Evolutionary conservation across 257 asterid genomes (phyloP).

Genomic region (Petunia axillaris): DNA sequence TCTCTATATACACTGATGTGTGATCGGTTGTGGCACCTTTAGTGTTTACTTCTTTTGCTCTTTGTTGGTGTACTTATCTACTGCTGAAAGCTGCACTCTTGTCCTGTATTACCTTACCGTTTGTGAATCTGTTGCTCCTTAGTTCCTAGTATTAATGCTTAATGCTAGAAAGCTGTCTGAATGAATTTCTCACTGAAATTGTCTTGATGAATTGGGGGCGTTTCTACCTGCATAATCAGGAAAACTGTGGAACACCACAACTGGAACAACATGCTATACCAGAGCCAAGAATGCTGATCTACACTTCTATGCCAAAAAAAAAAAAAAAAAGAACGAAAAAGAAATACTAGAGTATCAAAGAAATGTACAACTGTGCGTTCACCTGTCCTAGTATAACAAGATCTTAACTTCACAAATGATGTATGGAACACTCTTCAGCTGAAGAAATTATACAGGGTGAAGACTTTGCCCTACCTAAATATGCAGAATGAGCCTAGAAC

Average conservation of each 20-base stretch:
- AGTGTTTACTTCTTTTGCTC: not conserved
- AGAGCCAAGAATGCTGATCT: not conserved
- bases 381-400: not conserved
- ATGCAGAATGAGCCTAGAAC: not conserved
- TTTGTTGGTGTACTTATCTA: not conserved
- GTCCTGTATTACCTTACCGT: not conserved
- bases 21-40: slow-evolving; percentile 2
- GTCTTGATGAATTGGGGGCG: not conserved
- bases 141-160: not conserved
- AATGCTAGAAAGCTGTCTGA: not conserved
- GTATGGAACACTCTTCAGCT: not conserved
- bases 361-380: not conserved
- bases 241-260: not conserved
- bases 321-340: not conserved
- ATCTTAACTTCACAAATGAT: not conserved
- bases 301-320: too few relatives aligned
- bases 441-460: not conserved
- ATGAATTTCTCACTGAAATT: not conserved
- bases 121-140: not conserved
- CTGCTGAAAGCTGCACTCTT: not conserved
- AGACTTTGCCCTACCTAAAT: not conserved
- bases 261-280: not conserved
- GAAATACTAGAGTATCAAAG: not conserved
- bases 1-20: not conserved
- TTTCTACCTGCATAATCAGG: not conserved